Evolutionary conservation across 2,329 filamentous ascomycete species (phyloP).

Genomic region (Fusarium equiseti): DNA sequence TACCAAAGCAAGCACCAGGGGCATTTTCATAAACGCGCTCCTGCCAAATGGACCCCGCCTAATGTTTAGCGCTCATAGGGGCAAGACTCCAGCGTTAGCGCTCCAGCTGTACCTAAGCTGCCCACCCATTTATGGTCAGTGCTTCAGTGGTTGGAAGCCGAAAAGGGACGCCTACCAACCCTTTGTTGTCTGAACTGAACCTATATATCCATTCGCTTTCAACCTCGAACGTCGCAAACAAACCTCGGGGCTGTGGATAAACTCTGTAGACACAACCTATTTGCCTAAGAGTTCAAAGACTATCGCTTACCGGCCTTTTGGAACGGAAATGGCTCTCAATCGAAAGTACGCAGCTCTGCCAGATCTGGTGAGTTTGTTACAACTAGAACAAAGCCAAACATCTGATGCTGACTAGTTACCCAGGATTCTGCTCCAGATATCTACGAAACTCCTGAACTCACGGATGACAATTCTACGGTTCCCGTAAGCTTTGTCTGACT

Average conservation of each 20-base stretch:
- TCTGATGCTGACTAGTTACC: constrained; percentile 31
- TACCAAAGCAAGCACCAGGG: background rate
- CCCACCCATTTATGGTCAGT: constrained; percentile 17
- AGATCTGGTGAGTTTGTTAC: constrained; percentile 71
- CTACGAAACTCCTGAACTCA: constrained; percentile 95
- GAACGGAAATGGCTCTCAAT: constrained; percentile 75
- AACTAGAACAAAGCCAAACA: constrained; percentile 4
- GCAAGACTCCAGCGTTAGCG: constrained; percentile 11
- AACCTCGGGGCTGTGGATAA: background rate
- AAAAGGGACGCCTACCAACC: constrained; percentile 17
- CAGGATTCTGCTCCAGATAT: constrained; percentile 94
- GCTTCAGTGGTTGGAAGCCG: constrained; percentile 21
- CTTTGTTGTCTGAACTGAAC: constrained; percentile 22
- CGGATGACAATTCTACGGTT: constrained; percentile 88
- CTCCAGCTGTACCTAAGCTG: background rate
- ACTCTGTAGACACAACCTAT: background rate
- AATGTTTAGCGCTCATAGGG: constrained; percentile 12
- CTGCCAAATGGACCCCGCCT: constrained; percentile 18
- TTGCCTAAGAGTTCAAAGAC: background rate
- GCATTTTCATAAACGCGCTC: constrained; percentile 25
- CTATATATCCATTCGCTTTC: background rate
- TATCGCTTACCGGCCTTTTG: background rate
- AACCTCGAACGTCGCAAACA: constrained; percentile 11
- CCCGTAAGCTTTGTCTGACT: constrained; percentile 68
- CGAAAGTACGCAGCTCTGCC: constrained; percentile 86